Evolutionary conservation across 371 early-diverging fungal species (phyloP), one percentile per base, ranked within the genome.

Genomic region (Neoconidiobolus thromboides): DNA sequence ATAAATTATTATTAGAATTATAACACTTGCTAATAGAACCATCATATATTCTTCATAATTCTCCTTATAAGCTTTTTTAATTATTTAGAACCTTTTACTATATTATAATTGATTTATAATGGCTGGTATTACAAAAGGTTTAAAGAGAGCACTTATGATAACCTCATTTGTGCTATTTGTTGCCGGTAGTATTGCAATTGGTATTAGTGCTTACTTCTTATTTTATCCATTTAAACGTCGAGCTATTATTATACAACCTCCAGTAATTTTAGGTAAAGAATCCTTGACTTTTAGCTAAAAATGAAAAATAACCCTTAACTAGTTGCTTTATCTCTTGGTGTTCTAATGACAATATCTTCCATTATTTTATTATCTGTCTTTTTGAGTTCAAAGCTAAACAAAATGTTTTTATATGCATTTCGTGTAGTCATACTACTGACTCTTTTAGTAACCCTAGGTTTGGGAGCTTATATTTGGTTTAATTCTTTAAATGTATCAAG

Each of bases 391-490:
- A 53, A 15, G n/a, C 5, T 41, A 15, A 44, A 12, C 36, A 51
- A 37, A 26, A 43, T 7, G 12, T 26, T 38, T 5, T 36, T 60
- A 15, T 14, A n/a, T 7, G n/a, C 53, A 3, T 60, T 52, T 54
- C 42, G 44, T 40, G 3, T 51, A 2, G 38, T 60, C 3, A 44
- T 60, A 4, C 42, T 50, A 14, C 10, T 38, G 4, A 12, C n/a
- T 5, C 44, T 53, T 9, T 4, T 60, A 2, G 37, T 41, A 9
- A 53, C 51, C 7, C 43, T 60, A 2, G 9, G 12, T n/a, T 44
- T 60, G 38, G 61, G 61, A 14, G 61, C 61, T 7, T 51, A 52
- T 15, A 44, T 53, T 42, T 60, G 61, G 61, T 60, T 60, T 39
- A 41, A 53, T 26, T 53, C 61, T 9, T 40, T 60, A 43, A 54